Conservation (phyloP, 1,284 basidiomycete genomes). For the Agroathelia rolfsii region DNA sequence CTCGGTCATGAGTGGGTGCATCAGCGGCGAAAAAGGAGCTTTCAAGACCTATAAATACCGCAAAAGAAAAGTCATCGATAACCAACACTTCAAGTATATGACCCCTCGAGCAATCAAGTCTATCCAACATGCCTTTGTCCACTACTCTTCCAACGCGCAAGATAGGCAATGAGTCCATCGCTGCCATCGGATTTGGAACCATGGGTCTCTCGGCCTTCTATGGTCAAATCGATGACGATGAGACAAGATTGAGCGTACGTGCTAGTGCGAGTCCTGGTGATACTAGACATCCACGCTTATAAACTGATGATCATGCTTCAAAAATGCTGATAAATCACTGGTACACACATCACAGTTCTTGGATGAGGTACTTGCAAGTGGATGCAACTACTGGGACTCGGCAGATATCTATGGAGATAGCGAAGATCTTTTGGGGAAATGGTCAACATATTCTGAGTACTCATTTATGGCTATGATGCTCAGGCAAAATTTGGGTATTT, state of each 20-base stretch:
- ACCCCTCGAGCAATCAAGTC: no score
- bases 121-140: constrained; percentile 1
- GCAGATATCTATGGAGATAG: constrained; percentile 9
- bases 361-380: constrained; percentile 10
- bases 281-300: no score
- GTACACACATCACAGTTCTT: constrained; percentile 14
- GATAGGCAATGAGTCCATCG: constrained; percentile 19
- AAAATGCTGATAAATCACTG: constrained; percentile 1
- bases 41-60: no score
- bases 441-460: no score
- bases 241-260: constrained; percentile 31
- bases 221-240: constrained; percentile 25
- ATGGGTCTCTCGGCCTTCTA: constrained; percentile 30
- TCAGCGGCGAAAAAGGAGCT: no score
- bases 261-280: not conserved
- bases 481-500: no score
- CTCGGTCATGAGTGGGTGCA: no score
- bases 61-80: no score
- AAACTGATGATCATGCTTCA: no score
- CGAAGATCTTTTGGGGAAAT: constrained; percentile 11
- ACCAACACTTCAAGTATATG: no score
- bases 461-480: no score
- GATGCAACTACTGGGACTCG: constrained; percentile 11
- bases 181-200: constrained; percentile 28
- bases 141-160: constrained; percentile 15